A percentile compares a stretch with the other conserved stretches of the same genome.
Conservation (phyloP, 2,329 filamentous ascomycete species). For the Teratosphaeria zuluensis region DNA sequence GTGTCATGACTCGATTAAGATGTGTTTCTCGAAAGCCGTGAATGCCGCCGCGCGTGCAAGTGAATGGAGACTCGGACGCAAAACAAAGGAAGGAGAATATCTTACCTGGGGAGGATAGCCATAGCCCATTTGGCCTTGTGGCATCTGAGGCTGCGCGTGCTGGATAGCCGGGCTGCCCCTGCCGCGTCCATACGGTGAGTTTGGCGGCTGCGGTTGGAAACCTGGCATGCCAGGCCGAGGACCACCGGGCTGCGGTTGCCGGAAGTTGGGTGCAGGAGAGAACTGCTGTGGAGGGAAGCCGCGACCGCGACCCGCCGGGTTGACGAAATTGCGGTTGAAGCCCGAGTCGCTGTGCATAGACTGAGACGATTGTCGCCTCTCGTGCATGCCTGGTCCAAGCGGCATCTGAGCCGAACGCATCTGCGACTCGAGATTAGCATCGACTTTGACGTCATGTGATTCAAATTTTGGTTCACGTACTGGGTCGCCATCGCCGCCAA, state of each 20-base stretch:
- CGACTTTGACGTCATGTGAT: constrained; percentile 2
- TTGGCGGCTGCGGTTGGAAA: constrained; percentile 17
- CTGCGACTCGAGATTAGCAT: constrained; percentile 9
- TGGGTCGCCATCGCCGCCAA: constrained; percentile 63
- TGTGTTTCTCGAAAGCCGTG: background rate
- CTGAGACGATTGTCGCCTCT: constrained; percentile 78
- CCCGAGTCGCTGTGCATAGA: constrained; percentile 67
- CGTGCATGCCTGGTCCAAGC: constrained; percentile 55
- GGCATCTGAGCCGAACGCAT: constrained; percentile 13
- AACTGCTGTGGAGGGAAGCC: constrained; percentile 43
- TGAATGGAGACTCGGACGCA: background rate
- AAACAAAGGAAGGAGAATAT: background rate
- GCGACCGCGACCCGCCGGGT: constrained; percentile 41
- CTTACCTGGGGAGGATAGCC: constrained; percentile 19
- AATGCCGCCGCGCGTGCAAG: background rate
- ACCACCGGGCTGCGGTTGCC: constrained; percentile 42
- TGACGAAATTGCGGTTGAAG: constrained; percentile 28
- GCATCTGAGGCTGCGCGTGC: constrained; percentile 57
- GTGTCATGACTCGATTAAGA: background rate
- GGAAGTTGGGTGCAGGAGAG: constrained; percentile 46
- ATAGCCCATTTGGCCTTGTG: constrained; percentile 50
- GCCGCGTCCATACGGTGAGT: constrained; percentile 39
- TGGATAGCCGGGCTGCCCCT: constrained; percentile 51
- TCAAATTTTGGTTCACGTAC: constrained; percentile 44
- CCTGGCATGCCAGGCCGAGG: constrained; percentile 41